Evolutionary conservation across 1,284 basidiomycete genomes (phyloP).

Genomic region (Fomes fomentarius): DNA sequence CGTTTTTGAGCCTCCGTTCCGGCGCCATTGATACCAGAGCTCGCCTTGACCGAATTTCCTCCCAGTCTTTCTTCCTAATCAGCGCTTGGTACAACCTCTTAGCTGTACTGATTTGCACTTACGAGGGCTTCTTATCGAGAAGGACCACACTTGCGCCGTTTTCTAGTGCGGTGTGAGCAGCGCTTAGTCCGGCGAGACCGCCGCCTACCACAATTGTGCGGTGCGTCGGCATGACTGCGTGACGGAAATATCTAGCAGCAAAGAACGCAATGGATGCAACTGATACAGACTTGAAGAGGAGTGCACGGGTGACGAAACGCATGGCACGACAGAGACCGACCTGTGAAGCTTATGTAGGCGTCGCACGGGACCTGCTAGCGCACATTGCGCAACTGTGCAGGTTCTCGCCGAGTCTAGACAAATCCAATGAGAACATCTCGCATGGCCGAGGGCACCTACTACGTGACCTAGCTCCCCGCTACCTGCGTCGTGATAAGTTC

Average conservation of each 20-base stretch:
- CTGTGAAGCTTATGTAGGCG: not conserved
- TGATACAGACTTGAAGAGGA: not conserved
- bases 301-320: not conserved
- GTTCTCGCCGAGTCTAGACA: no score
- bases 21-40: conserved; percentile 92
- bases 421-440: no score
- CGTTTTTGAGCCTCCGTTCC: conserved; percentile 84
- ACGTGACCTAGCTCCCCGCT: no score
- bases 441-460: no score
- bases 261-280: not conserved
- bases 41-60: conserved; percentile 95
- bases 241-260: not conserved
- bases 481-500: no score
- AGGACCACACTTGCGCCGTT: conserved; percentile 92
- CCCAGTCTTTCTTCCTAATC: conserved; percentile 51
- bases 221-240: not conserved
- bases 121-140: conserved; percentile 83
- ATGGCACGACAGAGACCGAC: not conserved
- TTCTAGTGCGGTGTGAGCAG: conserved; percentile 95
- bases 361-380: not conserved
- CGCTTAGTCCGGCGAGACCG: conserved; percentile 91
- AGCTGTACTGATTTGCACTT: conserved; percentile 23
- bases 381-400: not conserved
- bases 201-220: conserved; percentile 84
- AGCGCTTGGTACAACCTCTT: not conserved